Conservation (phyloP, 179 eudicot species). For the Sideroxylon spinosum region DNA sequence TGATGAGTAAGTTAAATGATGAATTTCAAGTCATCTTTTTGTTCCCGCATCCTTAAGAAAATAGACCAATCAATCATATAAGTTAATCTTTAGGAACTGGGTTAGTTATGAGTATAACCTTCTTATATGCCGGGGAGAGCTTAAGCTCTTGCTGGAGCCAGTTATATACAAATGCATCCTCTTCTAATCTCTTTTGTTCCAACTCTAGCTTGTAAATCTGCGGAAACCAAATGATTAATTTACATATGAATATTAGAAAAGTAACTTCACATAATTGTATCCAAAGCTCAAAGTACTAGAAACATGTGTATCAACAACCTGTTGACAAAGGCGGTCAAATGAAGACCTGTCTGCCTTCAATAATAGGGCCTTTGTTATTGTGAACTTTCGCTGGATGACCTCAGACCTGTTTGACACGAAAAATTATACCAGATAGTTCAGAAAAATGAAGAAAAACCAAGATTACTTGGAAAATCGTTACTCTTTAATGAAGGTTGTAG, state of each 20-base stretch:
- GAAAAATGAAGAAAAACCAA: neutral
- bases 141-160: slow-evolving; percentile 77
- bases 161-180: slow-evolving; percentile 70
- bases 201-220: slow-evolving; percentile 65
- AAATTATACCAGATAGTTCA: neutral
- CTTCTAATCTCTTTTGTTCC: slow-evolving; percentile 73
- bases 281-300: neutral
- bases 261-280: too few species aligned
- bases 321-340: slow-evolving; percentile 57
- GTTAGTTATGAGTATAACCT: slow-evolving; percentile 30
- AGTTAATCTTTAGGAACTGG: neutral
- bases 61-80: neutral
- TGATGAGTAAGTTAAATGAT: too few species aligned
- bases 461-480: neutral
- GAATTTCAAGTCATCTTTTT: neutral
- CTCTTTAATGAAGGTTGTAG: too few species aligned
- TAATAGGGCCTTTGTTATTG: slow-evolving; percentile 60
- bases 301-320: slow-evolving; percentile 30
- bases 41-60: neutral
- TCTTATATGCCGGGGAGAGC: slow-evolving; percentile 69
- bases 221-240: slow-evolving; percentile 13
- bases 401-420: slow-evolving; percentile 42
- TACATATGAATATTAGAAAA: neutral
- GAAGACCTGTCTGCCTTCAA: slow-evolving; percentile 71
- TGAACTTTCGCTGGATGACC: slow-evolving; percentile 52